Evolutionary conservation across 2,329 filamentous ascomycete genomes (phyloP).

Genomic region (Trichoderma harzianum): DNA sequence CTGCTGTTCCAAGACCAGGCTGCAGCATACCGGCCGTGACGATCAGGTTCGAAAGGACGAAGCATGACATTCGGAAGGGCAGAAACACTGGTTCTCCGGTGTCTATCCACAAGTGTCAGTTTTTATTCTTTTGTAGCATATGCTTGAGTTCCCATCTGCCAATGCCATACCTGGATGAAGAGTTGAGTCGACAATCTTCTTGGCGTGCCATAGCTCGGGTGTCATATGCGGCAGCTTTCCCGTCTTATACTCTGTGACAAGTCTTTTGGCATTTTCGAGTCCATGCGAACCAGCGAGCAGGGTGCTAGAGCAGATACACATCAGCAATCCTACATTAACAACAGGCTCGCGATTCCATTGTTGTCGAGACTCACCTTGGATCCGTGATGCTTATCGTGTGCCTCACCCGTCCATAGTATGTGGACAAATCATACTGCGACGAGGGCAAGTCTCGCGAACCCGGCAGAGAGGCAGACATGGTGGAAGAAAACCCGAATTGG

Average conservation of each 20-base stretch:
- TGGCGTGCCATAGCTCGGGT: conserved; percentile 87
- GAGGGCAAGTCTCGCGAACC: conserved; percentile 77
- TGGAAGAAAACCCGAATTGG: conserved; percentile 18
- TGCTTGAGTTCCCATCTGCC: not conserved
- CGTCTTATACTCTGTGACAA: conserved; percentile 82
- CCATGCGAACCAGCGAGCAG: conserved; percentile 74
- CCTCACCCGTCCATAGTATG: conserved; percentile 91
- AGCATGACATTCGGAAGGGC: conserved; percentile 96
- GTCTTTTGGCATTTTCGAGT: conserved; percentile 79
- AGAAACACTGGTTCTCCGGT: conserved; percentile 89
- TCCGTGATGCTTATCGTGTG: conserved; percentile 89
- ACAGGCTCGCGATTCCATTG: not conserved
- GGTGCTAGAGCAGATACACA: conserved; percentile 56
- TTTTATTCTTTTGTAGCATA: not conserved
- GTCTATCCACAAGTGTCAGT: conserved; percentile 52
- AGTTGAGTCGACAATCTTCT: conserved; percentile 96
- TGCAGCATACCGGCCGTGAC: conserved; percentile 98
- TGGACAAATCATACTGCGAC: conserved; percentile 87
- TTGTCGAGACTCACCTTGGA: conserved; percentile 75
- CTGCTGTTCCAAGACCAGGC: conserved; percentile 74
- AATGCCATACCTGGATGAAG: conserved; percentile 75
- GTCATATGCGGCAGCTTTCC: conserved; percentile 79
- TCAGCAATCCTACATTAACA: not conserved
- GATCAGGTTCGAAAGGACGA: conserved; percentile 87
- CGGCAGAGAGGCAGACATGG: conserved; percentile 64